Percentiles rank a stretch among this genome's conserved stretches.
Conservation (phyloP, 306 rosid species). For the Pyrus communis region DNA sequence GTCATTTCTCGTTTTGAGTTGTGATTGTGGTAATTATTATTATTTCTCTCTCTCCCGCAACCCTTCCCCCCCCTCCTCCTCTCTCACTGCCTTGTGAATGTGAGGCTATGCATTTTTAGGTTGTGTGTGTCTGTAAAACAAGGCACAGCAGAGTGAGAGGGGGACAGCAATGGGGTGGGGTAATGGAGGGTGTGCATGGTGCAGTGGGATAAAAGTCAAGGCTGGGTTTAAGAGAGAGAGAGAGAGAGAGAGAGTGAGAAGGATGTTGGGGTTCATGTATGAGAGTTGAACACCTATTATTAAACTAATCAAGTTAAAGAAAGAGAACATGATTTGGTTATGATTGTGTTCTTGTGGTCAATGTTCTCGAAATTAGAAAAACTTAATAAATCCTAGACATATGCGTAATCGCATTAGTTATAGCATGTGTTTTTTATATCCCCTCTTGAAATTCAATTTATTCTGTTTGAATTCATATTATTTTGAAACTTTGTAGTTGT, state of each 20-base stretch:
- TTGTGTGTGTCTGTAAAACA: background rate
- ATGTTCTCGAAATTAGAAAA: no score
- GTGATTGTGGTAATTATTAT: background rate
- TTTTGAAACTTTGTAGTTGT: no score
- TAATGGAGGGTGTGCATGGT: background rate
- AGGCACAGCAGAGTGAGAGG: background rate
- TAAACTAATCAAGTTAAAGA: background rate
- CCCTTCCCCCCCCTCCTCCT: no score
- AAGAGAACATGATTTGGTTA: background rate
- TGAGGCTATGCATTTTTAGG: background rate
- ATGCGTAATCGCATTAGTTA: no score
- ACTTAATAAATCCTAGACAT: no score
- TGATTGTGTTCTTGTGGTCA: background rate
- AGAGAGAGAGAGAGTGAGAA: background rate
- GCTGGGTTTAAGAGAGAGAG: background rate
- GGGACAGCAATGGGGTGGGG: background rate
- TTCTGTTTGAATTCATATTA: no score
- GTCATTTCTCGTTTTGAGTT: background rate
- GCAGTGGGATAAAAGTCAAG: background rate
- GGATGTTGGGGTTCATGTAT: slow-evolving; percentile 7
- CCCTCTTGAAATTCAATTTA: background rate
- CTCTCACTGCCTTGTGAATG: background rate
- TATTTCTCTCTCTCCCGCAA: background rate
- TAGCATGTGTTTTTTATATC: background rate
- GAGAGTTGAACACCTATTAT: background rate